Base-by-base conservation (phyloP, 768 basidiomycete species). In the Lepiota venenata region DNA sequence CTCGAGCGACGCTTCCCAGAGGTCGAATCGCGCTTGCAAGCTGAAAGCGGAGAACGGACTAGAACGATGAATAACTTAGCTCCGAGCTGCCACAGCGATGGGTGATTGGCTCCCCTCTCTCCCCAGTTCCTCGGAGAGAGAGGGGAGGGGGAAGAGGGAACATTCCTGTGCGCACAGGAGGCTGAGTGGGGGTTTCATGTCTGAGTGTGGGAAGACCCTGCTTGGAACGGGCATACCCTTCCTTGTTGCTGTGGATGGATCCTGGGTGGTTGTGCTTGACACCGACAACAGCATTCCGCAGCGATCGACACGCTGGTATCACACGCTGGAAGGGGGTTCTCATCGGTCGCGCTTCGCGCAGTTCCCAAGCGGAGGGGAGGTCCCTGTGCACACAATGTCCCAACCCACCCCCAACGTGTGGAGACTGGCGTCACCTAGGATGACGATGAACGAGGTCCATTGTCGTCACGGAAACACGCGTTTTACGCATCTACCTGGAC, bases 401-500 rank as follows among this genome's bases (percentile, higher is more conserved):
- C 41, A 5, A 12, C 36, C 14, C 27, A 16, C 29, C 9, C 18
- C 9, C 8, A 46, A 39, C 15, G 37, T 41, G 52, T 47, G 45
- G 45, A 40, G 37, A 54, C 40, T 3, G 27, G 16, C 10, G 44
- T 22, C 25, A 14, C 9, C n/a, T 14, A 8, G 2, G 44, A 16
- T 52, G 43, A 16, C 15, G 11, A 27, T 9, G 29, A 22, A 45
- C 21, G 32, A 47, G 20, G 18, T n/a, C 44, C 5, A 29, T 39
- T n/a, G 27, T 40, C 43, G 52, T 54, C 47, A 54, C 38, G 41
- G 38, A 39, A 54, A 54, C 52, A 54, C 38, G 52, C 46, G 45
- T 44, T 29, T 37, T 40, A 11, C 36, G 37, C 36, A 11, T 47
- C 25, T 14, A 8, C 2, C 6, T 32, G 32, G 32, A 32, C 10